Conservation (phyloP, 2,329 filamentous ascomycete genomes). For the Hirsutella thompsonii region DNA sequence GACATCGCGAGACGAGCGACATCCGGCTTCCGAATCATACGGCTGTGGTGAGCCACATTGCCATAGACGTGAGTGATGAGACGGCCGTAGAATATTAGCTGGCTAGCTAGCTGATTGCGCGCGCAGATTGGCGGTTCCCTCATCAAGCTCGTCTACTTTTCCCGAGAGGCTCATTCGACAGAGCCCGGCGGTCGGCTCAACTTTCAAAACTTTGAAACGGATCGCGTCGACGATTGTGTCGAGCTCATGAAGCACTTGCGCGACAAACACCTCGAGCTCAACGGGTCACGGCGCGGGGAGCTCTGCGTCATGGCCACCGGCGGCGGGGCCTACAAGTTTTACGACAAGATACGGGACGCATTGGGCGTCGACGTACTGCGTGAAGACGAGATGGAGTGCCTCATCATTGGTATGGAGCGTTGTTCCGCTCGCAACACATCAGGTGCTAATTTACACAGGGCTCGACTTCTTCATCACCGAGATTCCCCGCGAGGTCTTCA, state of each 20-base stretch:
- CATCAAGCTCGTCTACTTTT: conserved; percentile 95
- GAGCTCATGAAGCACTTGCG: conserved; percentile 82
- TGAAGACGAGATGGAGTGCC: conserved; percentile 97
- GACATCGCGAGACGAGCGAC: conserved; percentile 65
- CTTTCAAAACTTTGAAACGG: conserved; percentile 93
- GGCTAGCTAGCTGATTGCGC: not conserved
- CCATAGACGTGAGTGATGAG: conserved; percentile 58
- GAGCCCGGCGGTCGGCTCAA: conserved; percentile 83
- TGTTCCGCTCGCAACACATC: not conserved
- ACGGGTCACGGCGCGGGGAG: conserved; percentile 57
- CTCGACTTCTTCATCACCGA: conserved; percentile 98
- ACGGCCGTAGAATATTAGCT: not conserved
- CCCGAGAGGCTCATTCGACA: conserved; percentile 66
- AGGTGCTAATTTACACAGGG: conserved; percentile 33
- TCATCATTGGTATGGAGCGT: conserved; percentile 64
- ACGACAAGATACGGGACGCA: conserved; percentile 74
- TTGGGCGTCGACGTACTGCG: conserved; percentile 78
- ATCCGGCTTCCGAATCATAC: conserved; percentile 96
- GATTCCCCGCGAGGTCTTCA: conserved; percentile 94
- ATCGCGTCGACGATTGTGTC: conserved; percentile 85
- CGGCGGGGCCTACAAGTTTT: conserved; percentile 92
- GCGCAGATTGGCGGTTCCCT: conserved; percentile 83
- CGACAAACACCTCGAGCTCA: conserved; percentile 63
- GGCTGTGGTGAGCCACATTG: conserved; percentile 89
- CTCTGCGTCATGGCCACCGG: conserved; percentile 92